phyloP scores from a whole-genome alignment of 202 grass and related monocot species.

The Zizania palustris region DNA sequence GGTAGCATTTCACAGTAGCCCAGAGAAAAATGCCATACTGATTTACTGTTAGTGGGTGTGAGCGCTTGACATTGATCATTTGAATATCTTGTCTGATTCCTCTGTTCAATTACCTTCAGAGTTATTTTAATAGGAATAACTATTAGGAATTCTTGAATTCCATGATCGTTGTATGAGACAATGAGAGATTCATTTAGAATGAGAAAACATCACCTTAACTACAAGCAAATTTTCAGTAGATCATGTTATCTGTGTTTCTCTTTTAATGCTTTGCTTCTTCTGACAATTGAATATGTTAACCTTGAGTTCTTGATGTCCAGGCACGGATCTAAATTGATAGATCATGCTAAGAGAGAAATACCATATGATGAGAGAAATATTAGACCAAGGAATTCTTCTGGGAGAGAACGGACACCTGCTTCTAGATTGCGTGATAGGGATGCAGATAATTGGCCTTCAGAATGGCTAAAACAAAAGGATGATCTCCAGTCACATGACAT shows the following conservation, averaged over 20 bases:
- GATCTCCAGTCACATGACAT: slow-evolving; percentile 60
- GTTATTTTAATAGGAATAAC: background rate
- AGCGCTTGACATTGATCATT: slow-evolving; percentile 2
- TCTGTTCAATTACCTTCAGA: slow-evolving; percentile 6
- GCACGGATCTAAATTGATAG: slow-evolving; percentile 74
- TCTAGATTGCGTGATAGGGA: slow-evolving; percentile 65
- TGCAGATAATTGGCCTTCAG: slow-evolving; percentile 55
- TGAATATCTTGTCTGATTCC: background rate
- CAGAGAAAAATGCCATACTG: background rate
- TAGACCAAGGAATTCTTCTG: slow-evolving; percentile 61
- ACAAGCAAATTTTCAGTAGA: slow-evolving; percentile 28
- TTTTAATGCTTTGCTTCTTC: slow-evolving; percentile 25
- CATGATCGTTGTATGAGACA: slow-evolving; percentile 1
- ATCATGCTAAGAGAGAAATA: slow-evolving; percentile 70
- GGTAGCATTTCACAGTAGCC: slow-evolving; percentile 21
- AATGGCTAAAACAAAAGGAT: slow-evolving; percentile 63
- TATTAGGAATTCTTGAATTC: slow-evolving; percentile 3
- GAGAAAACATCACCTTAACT: slow-evolving; percentile 21
- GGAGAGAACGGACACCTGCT: slow-evolving; percentile 67
- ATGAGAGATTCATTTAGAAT: slow-evolving; percentile 12
- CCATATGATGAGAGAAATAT: slow-evolving; percentile 66
- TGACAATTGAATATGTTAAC: slow-evolving; percentile 35
- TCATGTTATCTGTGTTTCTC: slow-evolving; percentile 10
- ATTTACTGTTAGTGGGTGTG: slow-evolving; percentile 20
- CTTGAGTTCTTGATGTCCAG: slow-evolving; percentile 45